Base-by-base conservation (phyloP, 2,329 filamentous ascomycete species). In the Diaporthe citrichinensis region DNA sequence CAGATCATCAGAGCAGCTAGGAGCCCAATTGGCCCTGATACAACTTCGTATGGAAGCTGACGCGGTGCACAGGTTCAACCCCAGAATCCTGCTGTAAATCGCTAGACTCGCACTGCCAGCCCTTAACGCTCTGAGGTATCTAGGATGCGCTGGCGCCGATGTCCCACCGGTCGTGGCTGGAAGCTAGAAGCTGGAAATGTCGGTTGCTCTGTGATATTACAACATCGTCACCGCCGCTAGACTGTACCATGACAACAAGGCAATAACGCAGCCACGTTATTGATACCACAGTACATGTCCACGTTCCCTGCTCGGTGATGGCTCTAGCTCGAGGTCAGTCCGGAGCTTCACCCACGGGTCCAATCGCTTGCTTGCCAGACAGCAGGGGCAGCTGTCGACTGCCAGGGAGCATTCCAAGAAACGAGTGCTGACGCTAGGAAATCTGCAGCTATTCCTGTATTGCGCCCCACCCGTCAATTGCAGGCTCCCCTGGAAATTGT, bases 321-420 rank as follows among this genome's bases (percentile, higher is more conserved):
- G 44, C 62, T 68, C 23, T 68, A 68, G 62, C 65, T 55, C 36
- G 23, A 53, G 65, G 49, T 69, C 34, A 31, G n/a, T 20, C 62
- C 49, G 34, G 65, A 55, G 65, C 65, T 69, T 69, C n/a, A 55
- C 34, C n/a, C 23, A 41, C 46, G 17, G 31, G 65, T 41, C 65
- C 65, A 69, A 69, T 69, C 65, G 65, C 65, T 69, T 69, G 65
- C 34, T 28, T 55, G 34, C 65, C 65, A 53, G 65, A 25, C 49
- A 28, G 65, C 65, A 55, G 65, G 65, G 65, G 65, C 65, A 69
- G 65, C 65, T 41, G 65, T 39, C n/a, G 34, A 41, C n/a, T 28
- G 49, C 65, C 49, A 69, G 49, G 65, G 65, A 69, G 65, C 36
- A 23, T 69, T 69, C 65, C 65, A 69, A 69, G 65, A 55, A 69